A percentile compares a stretch with the other conserved stretches of the same genome.
Conservation (phyloP, 129 eudicot genomes). For the Dittrichia graveolens region DNA sequence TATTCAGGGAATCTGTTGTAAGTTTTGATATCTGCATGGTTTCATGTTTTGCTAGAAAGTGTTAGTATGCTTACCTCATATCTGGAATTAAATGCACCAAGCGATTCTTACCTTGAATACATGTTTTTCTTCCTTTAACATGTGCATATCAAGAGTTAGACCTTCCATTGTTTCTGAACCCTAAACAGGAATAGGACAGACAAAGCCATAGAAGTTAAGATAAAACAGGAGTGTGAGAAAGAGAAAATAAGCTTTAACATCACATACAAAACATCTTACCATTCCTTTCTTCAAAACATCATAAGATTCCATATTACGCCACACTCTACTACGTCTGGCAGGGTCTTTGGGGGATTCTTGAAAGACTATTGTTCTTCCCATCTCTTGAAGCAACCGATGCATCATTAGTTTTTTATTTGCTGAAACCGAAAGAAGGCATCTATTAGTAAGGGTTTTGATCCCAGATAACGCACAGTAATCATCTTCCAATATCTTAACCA, state of each 20-base stretch:
- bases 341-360: not conserved
- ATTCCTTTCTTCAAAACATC: slow-evolving; percentile 15
- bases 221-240: not conserved
- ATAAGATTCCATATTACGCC: slow-evolving; percentile 29
- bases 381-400: slow-evolving; percentile 30
- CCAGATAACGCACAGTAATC: slow-evolving; percentile 21
- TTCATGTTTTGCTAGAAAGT: too few relatives aligned
- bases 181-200: not conserved
- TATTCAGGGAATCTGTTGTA: too few relatives aligned
- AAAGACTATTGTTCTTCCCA: slow-evolving; percentile 23
- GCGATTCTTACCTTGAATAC: not conserved
- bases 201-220: not conserved
- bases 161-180: slow-evolving; percentile 31
- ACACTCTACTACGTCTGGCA: slow-evolving; percentile 28
- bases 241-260: not conserved
- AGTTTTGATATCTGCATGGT: too few relatives aligned
- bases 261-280: slow-evolving; percentile 11
- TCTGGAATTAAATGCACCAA: too few relatives aligned
- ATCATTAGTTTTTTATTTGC: slow-evolving; percentile 24
- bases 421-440: slow-evolving; percentile 16
- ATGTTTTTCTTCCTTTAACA: not conserved
- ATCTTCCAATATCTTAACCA: slow-evolving; percentile 18
- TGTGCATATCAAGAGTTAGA: slow-evolving; percentile 21
- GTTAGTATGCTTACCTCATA: too few relatives aligned
- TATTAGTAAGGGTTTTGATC: slow-evolving; percentile 1